phyloP scores from a whole-genome alignment of 306 rosid species.

The apple (Malus domestica) region ASM211411v1 NC_041805.1:23341001-23341500 shows the following conservation, averaged over 20 bases:
- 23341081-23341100: conserved; percentile 25
- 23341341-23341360: conserved; percentile 78
- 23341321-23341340: conserved; percentile 35
- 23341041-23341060: conserved; percentile 61
- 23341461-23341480: conserved; percentile 70
- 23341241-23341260: conserved; percentile 37
- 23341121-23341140: conserved; percentile 65
- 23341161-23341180: conserved; percentile 23
- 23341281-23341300: conserved; percentile 29
- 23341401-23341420: conserved; percentile 93
- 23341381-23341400: conserved; percentile 80
- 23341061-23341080: conserved; percentile 42
- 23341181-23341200: conserved; percentile 33
- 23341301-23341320: conserved; percentile 18
- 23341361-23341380: conserved; percentile 66
- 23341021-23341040: conserved; percentile 51
- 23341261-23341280: conserved; percentile 14
- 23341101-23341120: conserved; percentile 45
- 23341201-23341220: conserved; percentile 24
- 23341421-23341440: conserved; percentile 70
- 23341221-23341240: conserved; percentile 28
- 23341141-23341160: conserved; percentile 37
- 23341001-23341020: conserved; percentile 41
- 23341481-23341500: conserved; percentile 43
- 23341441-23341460: conserved; percentile 77